These are phyloP conservation scores for Acanthamoeba lenticulata DNA, from an alignment of 208 protist species.

Conservation along the genomic window DNA sequence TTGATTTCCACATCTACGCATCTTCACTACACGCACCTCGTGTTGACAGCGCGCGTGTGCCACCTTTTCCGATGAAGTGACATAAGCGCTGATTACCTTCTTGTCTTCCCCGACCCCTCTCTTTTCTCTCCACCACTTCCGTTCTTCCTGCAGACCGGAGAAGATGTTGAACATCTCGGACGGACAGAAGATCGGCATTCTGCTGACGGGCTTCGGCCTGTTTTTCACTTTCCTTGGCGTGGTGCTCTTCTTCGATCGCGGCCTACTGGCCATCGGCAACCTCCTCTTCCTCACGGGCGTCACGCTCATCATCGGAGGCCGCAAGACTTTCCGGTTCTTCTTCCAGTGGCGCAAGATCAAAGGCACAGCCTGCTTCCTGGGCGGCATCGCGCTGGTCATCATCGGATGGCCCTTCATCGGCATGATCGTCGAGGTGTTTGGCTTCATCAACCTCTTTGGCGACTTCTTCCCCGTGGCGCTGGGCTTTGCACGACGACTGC, in stretches of 20 bases:
- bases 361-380: constrained; percentile 79
- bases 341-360: constrained; percentile 77
- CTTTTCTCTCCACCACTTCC: too few species aligned
- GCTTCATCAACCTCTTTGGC: constrained; percentile 86
- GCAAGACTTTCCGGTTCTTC: constrained; percentile 83
- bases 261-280: constrained; percentile 85
- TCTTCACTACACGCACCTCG: too few species aligned
- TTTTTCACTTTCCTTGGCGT: constrained; percentile 85
- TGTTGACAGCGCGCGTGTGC: too few species aligned
- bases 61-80: too few species aligned
- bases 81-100: too few species aligned
- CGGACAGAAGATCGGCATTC: constrained; percentile 82
- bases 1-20: too few species aligned
- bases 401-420: constrained; percentile 79
- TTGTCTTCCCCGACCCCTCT: too few species aligned
- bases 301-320: constrained; percentile 78
- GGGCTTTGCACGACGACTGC: constrained; percentile 75
- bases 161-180: constrained; percentile 19
- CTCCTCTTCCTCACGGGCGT: constrained; percentile 84
- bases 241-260: constrained; percentile 84
- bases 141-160: too few species aligned
- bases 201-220: constrained; percentile 83
- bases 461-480: constrained; percentile 84
- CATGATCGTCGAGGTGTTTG: constrained; percentile 83
- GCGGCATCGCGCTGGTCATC: constrained; percentile 83